Conservation (phyloP, 805 yeast genomes). For the Candida suzukii region DNA sequence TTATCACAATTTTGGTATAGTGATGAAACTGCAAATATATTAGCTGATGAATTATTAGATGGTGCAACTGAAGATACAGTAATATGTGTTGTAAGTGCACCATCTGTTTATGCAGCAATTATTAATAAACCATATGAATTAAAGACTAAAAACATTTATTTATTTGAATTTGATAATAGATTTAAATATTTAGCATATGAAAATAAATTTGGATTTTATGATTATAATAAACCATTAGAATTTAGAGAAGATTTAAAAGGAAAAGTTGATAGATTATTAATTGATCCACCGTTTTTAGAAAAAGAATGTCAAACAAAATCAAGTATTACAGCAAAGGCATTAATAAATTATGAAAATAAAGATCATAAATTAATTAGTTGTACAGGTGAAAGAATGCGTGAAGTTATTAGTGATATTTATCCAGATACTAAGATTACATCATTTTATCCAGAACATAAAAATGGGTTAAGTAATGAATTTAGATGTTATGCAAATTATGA, state of each 20-base stretch:
- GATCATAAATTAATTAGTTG: slow-evolving; percentile 58
- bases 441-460: slow-evolving; percentile 74
- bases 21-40: slow-evolving; percentile 59
- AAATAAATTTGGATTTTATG: slow-evolving; percentile 65
- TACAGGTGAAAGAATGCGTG: slow-evolving; percentile 85
- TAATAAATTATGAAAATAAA: slow-evolving; percentile 28
- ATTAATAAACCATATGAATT: slow-evolving; percentile 43
- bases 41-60: slow-evolving; percentile 67
- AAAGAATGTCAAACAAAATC: slow-evolving; percentile 75
- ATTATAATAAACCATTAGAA: slow-evolving; percentile 62
- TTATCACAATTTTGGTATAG: slow-evolving; percentile 88
- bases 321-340: slow-evolving; percentile 52
- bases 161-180: slow-evolving; percentile 74
- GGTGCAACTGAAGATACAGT: slow-evolving; percentile 71
- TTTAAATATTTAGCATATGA: slow-evolving; percentile 67
- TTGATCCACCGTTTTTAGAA: slow-evolving; percentile 87
- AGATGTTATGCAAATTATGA: slow-evolving; percentile 78
- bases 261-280: slow-evolving; percentile 62
- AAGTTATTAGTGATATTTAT: slow-evolving; percentile 52
- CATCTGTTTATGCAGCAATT: slow-evolving; percentile 85
- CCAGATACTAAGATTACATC: slow-evolving; percentile 59
- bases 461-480: slow-evolving; percentile 84
- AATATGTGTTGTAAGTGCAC: slow-evolving; percentile 78
- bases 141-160: slow-evolving; percentile 65
- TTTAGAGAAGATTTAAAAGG: slow-evolving; percentile 51